A percentile compares a stretch with the other conserved stretches of the same genome.
These are phyloP conservation scores for Penicillium thymicola DNA, from an alignment of 2,329 filamentous ascomycete species.

Conservation along the genomic window DNA sequence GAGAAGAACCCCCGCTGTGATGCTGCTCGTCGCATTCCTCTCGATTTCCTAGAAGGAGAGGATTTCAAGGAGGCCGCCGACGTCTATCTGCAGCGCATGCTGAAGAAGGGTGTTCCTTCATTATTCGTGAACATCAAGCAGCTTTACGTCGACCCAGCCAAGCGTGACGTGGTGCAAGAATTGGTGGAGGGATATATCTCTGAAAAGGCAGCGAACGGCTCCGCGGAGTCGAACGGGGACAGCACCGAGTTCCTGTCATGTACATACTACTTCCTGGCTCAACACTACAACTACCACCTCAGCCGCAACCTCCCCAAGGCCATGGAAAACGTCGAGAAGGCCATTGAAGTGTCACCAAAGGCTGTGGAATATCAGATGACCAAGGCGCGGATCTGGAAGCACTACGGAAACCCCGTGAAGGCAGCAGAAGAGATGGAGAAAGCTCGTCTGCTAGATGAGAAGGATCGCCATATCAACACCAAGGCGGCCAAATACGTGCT, in stretches of 20 bases:
- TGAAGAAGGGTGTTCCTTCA: constrained; percentile 89
- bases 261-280: constrained; percentile 87
- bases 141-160: constrained; percentile 73
- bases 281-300: constrained; percentile 91
- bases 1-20: constrained; percentile 79
- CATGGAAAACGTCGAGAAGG: constrained; percentile 75
- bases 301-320: constrained; percentile 83
- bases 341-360: constrained; percentile 72
- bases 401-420: constrained; percentile 72
- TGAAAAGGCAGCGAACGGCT: constrained; percentile 50
- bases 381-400: constrained; percentile 91
- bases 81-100: constrained; percentile 75
- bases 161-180: constrained; percentile 71
- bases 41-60: constrained; percentile 83
- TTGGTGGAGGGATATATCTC: constrained; percentile 76
- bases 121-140: constrained; percentile 97
- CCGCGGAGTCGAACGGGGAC: constrained; percentile 50
- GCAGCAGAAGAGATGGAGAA: constrained; percentile 86
- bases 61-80: constrained; percentile 76
- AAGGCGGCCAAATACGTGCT: constrained; percentile 97
- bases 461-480: constrained; percentile 96
- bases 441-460: constrained; percentile 78
- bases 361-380: constrained; percentile 93
- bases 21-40: constrained; percentile 76
- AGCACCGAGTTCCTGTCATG: constrained; percentile 67